Base-by-base conservation (phyloP, 768 basidiomycete species). In the Nidularia sp. region DNA sequence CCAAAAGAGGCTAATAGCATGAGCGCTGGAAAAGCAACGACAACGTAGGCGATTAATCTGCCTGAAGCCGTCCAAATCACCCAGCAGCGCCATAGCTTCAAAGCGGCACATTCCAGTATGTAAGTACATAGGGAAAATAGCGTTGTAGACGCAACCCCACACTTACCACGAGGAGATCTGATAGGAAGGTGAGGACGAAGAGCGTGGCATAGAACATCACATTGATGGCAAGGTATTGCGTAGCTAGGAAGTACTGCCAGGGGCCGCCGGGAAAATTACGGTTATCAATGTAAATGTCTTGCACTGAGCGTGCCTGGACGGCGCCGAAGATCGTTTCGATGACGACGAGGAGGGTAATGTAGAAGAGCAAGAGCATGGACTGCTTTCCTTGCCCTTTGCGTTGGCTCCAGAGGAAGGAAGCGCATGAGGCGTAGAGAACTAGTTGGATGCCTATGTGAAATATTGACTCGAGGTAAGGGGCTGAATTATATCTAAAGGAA, bases 21-120 rank as follows among this genome's bases (percentile, higher is more conserved):
- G 4, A 75, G 15, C 0, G 61, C 53, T 9, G 78, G 77, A 45
- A 79, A 63, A 0, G 61, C 51, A 3, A 67, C 62, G 2, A 69
- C 70, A 2, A 65, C 45, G 54, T 68, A 67, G 5, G 71, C 69
- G 12, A 65, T 53, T 0, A 34, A 15, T 12, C 52, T 58, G 13
- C 72, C 73, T 8, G 67, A 69, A 2, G 67, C 67, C 35, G 64
- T 62, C 72, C 76, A 78, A 22, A 78, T 74, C 9, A 77, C 69
- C 66, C 70, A 74, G 55, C 77, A 78, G 15, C 76, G 64, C 75
- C 75, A 78, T 32, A 78, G 60, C 76, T 74, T 53, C 10, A n/a
- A 45, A 31, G 39, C 25, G 25, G 25, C 31, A 22, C n/a, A 31
- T 34, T 15, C 36, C n/a, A 44, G 25, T 18, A 22, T 52, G 6